Evolutionary conservation across 495 filamentous ascomycete genomes (phyloP), one percentile per base, ranked within the genome.

Genomic region (Penicillium daleae): DNA sequence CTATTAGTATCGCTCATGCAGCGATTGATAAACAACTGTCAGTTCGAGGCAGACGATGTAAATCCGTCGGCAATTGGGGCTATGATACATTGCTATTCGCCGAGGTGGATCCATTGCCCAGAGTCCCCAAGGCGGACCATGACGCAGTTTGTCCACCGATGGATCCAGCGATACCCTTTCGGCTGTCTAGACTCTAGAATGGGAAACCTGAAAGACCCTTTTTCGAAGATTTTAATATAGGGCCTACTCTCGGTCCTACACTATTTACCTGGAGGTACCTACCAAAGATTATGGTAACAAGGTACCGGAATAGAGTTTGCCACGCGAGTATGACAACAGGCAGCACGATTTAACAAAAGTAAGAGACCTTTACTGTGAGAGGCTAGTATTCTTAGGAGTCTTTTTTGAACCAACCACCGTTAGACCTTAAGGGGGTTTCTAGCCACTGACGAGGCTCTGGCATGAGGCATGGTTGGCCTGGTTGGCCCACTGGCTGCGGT

Each of bases 401-500:
- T 24, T 46, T 46, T 2, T n/a, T n/a, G n/a, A n/a, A n/a, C n/a
- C n/a, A n/a, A n/a, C n/a, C n/a, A n/a, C n/a, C n/a, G n/a, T n/a
- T n/a, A n/a, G n/a, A n/a, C n/a, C n/a, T n/a, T n/a, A n/a, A n/a
- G n/a, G n/a, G n/a, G n/a, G n/a, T n/a, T n/a, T 22, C 40, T 24
- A 15, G 42, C 42, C 42, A 46, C 19, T 46, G 42, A 46, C 8
- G 19, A 46, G 42, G n/a, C 3, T 6, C 10, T 2, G 46, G 21
- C n/a, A 17, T 29, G 22, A 50, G 0, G 46, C 46, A 27, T 29
- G 46, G 22, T 50, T 50, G 24, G 24, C 24, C 24, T 29, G 44
- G 44, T 48, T 50, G 46, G 46, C 46, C 46, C 46, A 48, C 44
- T 10, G 44, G 44, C 44, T 48, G 44, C 44, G 22, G 44, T 7